Base-by-base conservation (phyloP, 2,329 filamentous ascomycete genomes). In the Trichoderma simmonsii region DNA sequence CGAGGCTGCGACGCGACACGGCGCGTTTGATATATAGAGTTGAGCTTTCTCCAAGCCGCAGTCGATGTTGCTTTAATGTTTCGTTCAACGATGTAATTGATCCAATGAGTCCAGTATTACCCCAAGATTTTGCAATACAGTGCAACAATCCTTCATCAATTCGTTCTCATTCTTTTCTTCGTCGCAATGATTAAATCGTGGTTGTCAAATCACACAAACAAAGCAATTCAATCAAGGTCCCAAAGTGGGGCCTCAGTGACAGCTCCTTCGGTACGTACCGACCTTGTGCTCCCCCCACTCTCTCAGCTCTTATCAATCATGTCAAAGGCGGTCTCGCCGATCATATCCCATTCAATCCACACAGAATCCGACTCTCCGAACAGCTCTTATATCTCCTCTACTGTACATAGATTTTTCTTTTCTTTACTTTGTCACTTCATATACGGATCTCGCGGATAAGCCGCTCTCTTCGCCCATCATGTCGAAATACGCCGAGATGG, bases 401-500 rank as follows among this genome's bases (percentile, higher is more conserved):
- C 48, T 54, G 5, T 54, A 54, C 48, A 54, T 54, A 54, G 21
- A 24, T 14, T 54, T 21, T 14, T 54, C 48, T 12, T 48, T 54
- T 6, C 11, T 54, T 24, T 54, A 34, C 26, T 9, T 12, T 15
- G 11, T 26, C 18, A 1, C 43, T 34, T 36, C 21, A 43, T 15
- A 4, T 39, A 21, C 26, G 39, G 15, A 64, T 51, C 39, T 0
- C 6, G 3, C 36, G 39, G 26, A 64, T 14, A 30, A 3, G 9
- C n/a, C 5, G 8, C n/a, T 26, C 7, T 5, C 26, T 30, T 36
- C 43, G 30, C 36, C 67, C 67, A 39, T 62, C 73, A 86, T 86
- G 85, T 81, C 84, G 59, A 83, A 83, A 65, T 83, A 85, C 78
- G 86, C 85, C 73, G 79, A 86, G 73, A 88, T 88, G 77, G 82